Base-by-base conservation (phyloP, 768 basidiomycete species). In the Amanita jacksonii region DNA sequence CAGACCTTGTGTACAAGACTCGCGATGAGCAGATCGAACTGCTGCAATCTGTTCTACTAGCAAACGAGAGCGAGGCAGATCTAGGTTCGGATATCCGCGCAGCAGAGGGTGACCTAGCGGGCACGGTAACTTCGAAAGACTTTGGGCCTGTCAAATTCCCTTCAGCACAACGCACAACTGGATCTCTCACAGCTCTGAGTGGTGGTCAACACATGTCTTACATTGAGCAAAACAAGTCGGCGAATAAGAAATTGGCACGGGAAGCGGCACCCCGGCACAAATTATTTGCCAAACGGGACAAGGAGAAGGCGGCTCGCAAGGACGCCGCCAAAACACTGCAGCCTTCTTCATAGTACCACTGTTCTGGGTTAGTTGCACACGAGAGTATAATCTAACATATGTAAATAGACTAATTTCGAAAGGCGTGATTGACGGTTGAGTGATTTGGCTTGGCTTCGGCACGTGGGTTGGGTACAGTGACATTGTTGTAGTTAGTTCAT, bases 21-120 rank as follows among this genome's bases (percentile, higher is more conserved):
- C 76, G 78, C 55, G 81, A 90, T 54, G 88, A 96, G 57, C 94
- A 98, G 65, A 94, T 98, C 47, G 94, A 97, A 59, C 78, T 99
- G 13, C 73, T 99, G n/a, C 85, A 87, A 47, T 84, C 87, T 5
- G 93, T 98, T 13, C 71, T 98, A 15, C 70, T 91, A 49, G 87
- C 91, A 24, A 90, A 86, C 61, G 94, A 96, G 59, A 81, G 78
- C 51, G 88, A 85, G 54, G 90, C 88, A 12, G 89, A 92, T 54
- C 75, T 91, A 39, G 90, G 88, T 27, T 73, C 79, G 25, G 93
- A 93, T 57, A 75, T 92, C 43, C 76, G 76, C 45, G 82, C 74
- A n/a, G 76, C 71, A n/a, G 84, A 87, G 57, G 87, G 85, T 6
- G 89, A 90, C 57, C 68, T 90, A 19, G 81, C 84, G 10, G 89